Evolutionary conservation across 1,284 basidiomycete genomes (phyloP).

Genomic region (Apiotrichum sp.): DNA sequence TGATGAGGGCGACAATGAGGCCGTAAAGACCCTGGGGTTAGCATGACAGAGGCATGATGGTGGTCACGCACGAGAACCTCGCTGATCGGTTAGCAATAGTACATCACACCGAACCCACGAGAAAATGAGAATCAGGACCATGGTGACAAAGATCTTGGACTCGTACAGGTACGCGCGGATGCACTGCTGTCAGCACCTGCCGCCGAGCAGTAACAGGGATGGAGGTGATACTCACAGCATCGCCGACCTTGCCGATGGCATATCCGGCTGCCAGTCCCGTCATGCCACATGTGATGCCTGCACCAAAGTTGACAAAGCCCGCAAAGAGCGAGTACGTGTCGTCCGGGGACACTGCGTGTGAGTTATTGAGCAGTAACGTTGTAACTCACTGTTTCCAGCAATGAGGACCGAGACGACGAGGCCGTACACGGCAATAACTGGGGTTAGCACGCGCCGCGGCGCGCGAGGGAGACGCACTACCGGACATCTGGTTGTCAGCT

Average conservation of each 20-base stretch:
- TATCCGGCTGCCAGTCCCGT: slow-evolving; percentile 92
- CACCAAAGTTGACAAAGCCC: slow-evolving; percentile 91
- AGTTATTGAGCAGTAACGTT: slow-evolving; percentile 14
- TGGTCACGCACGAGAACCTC: slow-evolving; percentile 32
- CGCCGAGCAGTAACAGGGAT: background rate
- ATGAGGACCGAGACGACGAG: slow-evolving; percentile 60
- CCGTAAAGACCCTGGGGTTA: slow-evolving; percentile 50
- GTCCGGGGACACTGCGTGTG: slow-evolving; percentile 55
- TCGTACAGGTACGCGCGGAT: slow-evolving; percentile 54
- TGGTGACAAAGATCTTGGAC: slow-evolving; percentile 65
- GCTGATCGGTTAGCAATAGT: slow-evolving; percentile 9
- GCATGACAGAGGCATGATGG: background rate
- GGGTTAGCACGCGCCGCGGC: slow-evolving; percentile 5
- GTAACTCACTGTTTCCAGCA: slow-evolving; percentile 54
- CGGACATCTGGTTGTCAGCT: slow-evolving; percentile 56
- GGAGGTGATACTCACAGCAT: slow-evolving; percentile 59
- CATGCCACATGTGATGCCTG: slow-evolving; percentile 58
- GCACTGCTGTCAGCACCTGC: slow-evolving; percentile 37
- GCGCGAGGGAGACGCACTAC: slow-evolving; percentile 51
- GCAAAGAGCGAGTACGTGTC: slow-evolving; percentile 57
- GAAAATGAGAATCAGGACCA: slow-evolving; percentile 55
- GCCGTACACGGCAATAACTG: slow-evolving; percentile 53
- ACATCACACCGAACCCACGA: slow-evolving; percentile 33
- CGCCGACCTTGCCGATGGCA: slow-evolving; percentile 94
- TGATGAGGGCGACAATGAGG: slow-evolving; percentile 53